A percentile compares a stretch with the other conserved stretches of the same genome.
Conservation (phyloP, 306 rosid genomes). For the Hippophae gyantsensis region DNA sequence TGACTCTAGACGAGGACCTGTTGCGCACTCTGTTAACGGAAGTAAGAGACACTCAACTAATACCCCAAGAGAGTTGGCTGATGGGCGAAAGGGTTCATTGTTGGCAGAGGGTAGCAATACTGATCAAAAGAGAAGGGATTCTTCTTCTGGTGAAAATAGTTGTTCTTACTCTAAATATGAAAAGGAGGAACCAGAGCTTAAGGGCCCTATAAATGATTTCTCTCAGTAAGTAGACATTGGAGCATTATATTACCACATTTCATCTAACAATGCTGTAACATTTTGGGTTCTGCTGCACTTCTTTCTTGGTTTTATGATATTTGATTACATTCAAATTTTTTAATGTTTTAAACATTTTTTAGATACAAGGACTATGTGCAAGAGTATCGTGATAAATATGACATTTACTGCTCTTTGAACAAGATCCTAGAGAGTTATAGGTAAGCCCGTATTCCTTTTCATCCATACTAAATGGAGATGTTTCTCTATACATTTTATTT, state of each 20-base stretch:
- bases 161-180: constrained; percentile 90
- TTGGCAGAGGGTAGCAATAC: constrained; percentile 56
- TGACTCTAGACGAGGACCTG: constrained; percentile 40
- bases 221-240: no score
- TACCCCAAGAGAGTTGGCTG: constrained; percentile 41
- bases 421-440: constrained; percentile 74
- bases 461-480: constrained; percentile 1
- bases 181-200: constrained; percentile 79
- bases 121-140: constrained; percentile 84
- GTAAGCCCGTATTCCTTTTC: constrained; percentile 25
- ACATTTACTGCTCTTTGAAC: constrained; percentile 70
- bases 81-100: constrained; percentile 45
- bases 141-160: constrained; percentile 95
- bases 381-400: constrained; percentile 63
- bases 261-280: no score
- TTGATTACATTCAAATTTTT: constrained; percentile 9
- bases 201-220: constrained; percentile 15
- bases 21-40: constrained; percentile 40
- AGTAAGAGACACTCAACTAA: constrained; percentile 46
- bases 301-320: constrained; percentile 1
- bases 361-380: constrained; percentile 84
- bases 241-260: no score
- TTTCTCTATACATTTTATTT: constrained; percentile 11
- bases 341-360: constrained; percentile 15
- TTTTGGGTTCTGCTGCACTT: no score